Evolutionary conservation across 495 filamentous ascomycete genomes (phyloP), one percentile per base, ranked within the genome.

Genomic region (Penicillium alfredii): DNA sequence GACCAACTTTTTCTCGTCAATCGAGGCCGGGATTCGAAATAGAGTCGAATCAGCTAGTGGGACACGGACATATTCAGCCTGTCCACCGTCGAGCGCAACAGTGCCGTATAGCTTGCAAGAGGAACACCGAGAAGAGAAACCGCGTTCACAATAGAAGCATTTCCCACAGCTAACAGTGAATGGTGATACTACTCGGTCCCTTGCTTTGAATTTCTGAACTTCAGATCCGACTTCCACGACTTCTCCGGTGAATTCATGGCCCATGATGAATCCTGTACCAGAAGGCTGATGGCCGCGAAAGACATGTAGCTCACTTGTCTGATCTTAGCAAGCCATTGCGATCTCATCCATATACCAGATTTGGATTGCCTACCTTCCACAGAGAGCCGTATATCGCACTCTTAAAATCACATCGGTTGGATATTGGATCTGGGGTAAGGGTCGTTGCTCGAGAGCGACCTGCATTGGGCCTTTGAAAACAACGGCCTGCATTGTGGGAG

Each of bases 1-100:
- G 8, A 94, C 78, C 14, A 94, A 59, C 16, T 74, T 77, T 40
- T 82, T 76, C 50, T 88, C 81, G n/a, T 78, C 71, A 38, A 94
- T 82, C 7, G 66, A 72, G 3, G 68, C 45, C 0, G 88, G 84
- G 0, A 86, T 77, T 23, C 73, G 73, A 44, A 86, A 72, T 0
- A 81, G 74, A 0, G 86, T 94, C 0, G 77, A 72, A 45, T 93
- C 86, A 4, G 89, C 89, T 25, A 83, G 63, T 1, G 89, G 89
- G 3, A 93, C 72, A 3, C 87, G 78, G 14, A 89, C 81, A 56
- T 81, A 95, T 55, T 94, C 85, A 4, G 89, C 88, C 59, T 96
- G 88, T 0, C 73, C 88, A 30, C 88, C 88, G 53, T 94, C 88
- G 8, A 94, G 44, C 0, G 58, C 53, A 1, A 63, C 55, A 9